Evolutionary conservation across 2,329 filamentous ascomycete species (phyloP), one percentile per base, ranked within the genome.

Genomic region (Colletotrichum zoysiae): DNA sequence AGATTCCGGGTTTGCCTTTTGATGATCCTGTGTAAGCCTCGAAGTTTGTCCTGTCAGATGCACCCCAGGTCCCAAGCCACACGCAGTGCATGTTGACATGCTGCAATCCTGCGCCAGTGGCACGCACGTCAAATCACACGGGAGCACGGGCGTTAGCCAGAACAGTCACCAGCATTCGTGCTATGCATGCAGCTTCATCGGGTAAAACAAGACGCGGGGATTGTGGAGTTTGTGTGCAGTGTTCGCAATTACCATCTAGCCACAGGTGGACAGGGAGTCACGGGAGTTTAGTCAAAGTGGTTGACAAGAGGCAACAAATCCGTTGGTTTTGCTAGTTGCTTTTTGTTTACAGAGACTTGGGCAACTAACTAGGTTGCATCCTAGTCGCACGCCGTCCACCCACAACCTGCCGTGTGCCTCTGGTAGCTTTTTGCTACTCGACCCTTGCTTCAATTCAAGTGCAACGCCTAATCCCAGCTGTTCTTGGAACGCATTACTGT

Each of bases 401-500:
- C 40, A 55, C 59, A 48, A 59, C 46, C 11, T 38, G 11, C 11
- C 11, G 38, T 46, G 42, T 64, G 16, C 50, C 48, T 38, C 48
- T 16, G 44, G 62, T 33, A 20, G 69, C 67, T 59, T 33, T 50
- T 23, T 55, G 65, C 58, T 63, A 69, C 44, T 69, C 33, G 57
- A 60, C 23, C 67, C 30, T 53, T 70, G 70, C 60, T 61, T 60
- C 40, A 60, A 62, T 38, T 60, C 53, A 64, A 60, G 65, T 70
- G 60, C 70, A 70, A 72, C 59, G 55, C 70, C 59, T 60, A 50
- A 60, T 70, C 60, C 66, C 66, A 67, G 53, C 64, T 53, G 61
- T 71, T 67, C 57, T 62, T 71, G 62, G 61, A 71, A 55, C 71
- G 67, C 71, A 67, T 70, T 73, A 70, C 67, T 67, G 58, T 67